Conservation (phyloP, 352 stramenopile genomes). For the Phytophthora pistaciae region DNA sequence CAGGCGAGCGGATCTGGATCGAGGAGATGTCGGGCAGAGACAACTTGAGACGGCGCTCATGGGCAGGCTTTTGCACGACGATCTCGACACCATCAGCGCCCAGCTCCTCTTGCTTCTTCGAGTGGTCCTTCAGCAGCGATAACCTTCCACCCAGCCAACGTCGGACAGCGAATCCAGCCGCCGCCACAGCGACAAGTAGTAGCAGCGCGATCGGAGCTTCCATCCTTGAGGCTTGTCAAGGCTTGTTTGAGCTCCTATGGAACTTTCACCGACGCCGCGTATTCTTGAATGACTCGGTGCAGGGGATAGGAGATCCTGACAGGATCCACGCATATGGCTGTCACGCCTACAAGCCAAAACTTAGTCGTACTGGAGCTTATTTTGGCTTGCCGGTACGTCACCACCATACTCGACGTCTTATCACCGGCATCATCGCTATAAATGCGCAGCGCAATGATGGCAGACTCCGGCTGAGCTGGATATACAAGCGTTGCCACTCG, state of each 20-base stretch:
- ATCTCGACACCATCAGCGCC: constrained; percentile 46
- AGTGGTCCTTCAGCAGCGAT: constrained; percentile 27
- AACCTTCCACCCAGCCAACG: constrained; percentile 35
- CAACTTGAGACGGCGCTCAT: constrained; percentile 36
- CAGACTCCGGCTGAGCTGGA: not conserved
- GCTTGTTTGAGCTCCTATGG: not conserved
- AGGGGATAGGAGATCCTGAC: not conserved
- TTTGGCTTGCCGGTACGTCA: constrained; percentile 21
- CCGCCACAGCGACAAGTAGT: constrained; percentile 37
- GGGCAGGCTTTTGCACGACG: constrained; percentile 44
- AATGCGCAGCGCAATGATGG: constrained; percentile 15
- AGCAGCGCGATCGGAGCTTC: constrained; percentile 25
- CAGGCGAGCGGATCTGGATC: constrained; percentile 30
- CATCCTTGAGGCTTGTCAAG: constrained; percentile 18
- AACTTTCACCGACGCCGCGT: constrained; percentile 9
- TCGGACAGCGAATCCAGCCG: constrained; percentile 32
- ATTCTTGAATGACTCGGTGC: constrained; percentile 21
- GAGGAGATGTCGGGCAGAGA: constrained; percentile 32
- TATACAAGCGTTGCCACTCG: constrained; percentile 4
- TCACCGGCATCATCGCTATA: constrained; percentile 28
- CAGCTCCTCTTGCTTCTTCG: constrained; percentile 45
- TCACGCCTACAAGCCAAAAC: not conserved
- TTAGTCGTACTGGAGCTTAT: constrained; percentile 25
- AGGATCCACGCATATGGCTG: not conserved
- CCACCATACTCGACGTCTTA: constrained; percentile 33